These are phyloP conservation scores for Puccinia polysora DNA, from an alignment of 1,284 basidiomycete species.

Conservation along the genomic window DNA sequence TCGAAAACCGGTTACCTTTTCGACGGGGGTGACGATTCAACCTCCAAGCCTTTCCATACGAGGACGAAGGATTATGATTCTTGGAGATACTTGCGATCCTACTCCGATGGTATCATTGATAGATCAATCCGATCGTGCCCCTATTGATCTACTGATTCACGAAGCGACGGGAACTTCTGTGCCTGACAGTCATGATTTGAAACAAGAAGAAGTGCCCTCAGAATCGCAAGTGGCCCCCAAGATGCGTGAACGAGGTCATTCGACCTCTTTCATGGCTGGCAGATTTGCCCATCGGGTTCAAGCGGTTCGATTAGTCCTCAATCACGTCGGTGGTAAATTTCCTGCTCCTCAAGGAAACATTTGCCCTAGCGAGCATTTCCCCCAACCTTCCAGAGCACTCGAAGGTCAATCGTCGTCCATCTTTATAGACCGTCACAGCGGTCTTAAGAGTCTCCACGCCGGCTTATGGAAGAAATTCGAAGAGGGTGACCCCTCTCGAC, in stretches of 20 bases:
- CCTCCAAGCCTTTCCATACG: conserved; percentile 63
- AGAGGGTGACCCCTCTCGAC: conserved; percentile 11
- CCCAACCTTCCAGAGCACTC: not conserved
- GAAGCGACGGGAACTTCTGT: conserved; percentile 55
- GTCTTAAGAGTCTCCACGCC: conserved; percentile 3
- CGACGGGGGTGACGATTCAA: conserved; percentile 69
- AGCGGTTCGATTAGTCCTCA: conserved; percentile 67
- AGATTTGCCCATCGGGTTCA: conserved; percentile 65
- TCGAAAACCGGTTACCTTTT: conserved; percentile 63
- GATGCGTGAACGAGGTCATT: conserved; percentile 68
- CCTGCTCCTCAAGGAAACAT: conserved; percentile 17
- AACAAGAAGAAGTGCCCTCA: conserved; percentile 48
- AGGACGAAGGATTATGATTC: conserved; percentile 69
- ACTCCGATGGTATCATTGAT: conserved; percentile 59
- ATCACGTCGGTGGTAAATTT: conserved; percentile 65
- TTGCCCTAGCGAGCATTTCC: conserved; percentile 22
- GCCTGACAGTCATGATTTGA: conserved; percentile 52
- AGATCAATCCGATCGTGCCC: conserved; percentile 53
- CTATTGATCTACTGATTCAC: conserved; percentile 57
- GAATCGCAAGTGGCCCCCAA: conserved; percentile 59
- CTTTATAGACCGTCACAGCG: not conserved
- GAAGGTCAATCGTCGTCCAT: not conserved
- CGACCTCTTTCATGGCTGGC: conserved; percentile 75
- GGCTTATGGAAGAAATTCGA: conserved; percentile 33
- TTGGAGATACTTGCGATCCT: conserved; percentile 72